These are phyloP conservation scores for Arachis hypogaea DNA, from an alignment of 306 rosid genomes.

Conservation along the genomic window DNA sequence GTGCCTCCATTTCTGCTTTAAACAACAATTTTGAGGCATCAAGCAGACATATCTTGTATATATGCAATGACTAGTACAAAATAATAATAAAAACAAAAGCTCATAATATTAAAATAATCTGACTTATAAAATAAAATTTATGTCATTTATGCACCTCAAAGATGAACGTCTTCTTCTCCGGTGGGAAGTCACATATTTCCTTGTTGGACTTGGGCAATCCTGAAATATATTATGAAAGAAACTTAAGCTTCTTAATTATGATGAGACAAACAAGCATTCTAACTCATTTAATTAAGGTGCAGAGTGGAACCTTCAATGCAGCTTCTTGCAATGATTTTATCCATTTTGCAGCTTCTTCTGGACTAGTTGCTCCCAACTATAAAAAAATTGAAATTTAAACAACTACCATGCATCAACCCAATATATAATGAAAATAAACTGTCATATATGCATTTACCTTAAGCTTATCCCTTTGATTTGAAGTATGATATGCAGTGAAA, in stretches of 20 bases:
- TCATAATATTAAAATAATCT: background rate
- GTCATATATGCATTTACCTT: slow-evolving; percentile 54
- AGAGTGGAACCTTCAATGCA: slow-evolving; percentile 65
- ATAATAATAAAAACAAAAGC: background rate
- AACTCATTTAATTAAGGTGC: slow-evolving; percentile 24
- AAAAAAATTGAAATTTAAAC: slow-evolving; percentile 32
- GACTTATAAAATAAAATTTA: background rate
- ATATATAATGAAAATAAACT: slow-evolving; percentile 8
- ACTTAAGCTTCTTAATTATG: slow-evolving; percentile 29
- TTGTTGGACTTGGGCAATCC: slow-evolving; percentile 60
- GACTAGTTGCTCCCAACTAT: slow-evolving; percentile 85
- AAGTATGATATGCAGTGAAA: slow-evolving; percentile 70
- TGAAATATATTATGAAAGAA: slow-evolving; percentile 39
- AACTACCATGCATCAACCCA: slow-evolving; percentile 20
- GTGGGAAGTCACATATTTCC: slow-evolving; percentile 45
- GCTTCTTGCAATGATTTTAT: slow-evolving; percentile 72
- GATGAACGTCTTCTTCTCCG: slow-evolving; percentile 51
- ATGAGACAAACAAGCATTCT: slow-evolving; percentile 31
- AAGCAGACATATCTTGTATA: background rate
- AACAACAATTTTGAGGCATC: background rate
- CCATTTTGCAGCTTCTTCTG: slow-evolving; percentile 96
- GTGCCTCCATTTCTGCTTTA: slow-evolving; percentile 63
- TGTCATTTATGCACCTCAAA: slow-evolving; percentile 53
- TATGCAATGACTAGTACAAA: no score
- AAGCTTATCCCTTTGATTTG: slow-evolving; percentile 73